Evolutionary conservation across 768 basidiomycete species (phyloP).

Genomic region (Auricularia cornea): DNA sequence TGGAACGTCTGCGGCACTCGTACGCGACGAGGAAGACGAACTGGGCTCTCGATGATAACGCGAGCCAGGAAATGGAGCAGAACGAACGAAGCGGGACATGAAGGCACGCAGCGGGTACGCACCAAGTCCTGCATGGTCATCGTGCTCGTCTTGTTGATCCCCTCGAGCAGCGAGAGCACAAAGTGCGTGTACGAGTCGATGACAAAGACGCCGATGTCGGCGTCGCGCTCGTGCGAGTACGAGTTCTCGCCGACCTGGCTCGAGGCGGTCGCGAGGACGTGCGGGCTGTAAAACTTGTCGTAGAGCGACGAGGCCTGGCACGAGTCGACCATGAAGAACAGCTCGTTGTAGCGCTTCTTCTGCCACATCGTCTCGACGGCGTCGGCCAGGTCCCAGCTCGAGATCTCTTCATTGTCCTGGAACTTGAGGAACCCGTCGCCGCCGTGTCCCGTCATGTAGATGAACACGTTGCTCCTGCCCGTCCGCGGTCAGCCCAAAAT

Average conservation of each 20-base stretch:
- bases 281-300: slow-evolving; percentile 85
- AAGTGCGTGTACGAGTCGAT: slow-evolving; percentile 94
- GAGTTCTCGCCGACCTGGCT: slow-evolving; percentile 81
- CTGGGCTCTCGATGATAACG: neutral
- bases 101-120: no score
- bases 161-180: slow-evolving; percentile 84
- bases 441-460: slow-evolving; percentile 98
- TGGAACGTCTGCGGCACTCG: no score
- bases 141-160: slow-evolving; percentile 82
- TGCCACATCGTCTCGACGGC: slow-evolving; percentile 99
- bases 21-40: no score
- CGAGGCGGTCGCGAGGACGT: slow-evolving; percentile 86
- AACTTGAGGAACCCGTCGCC: slow-evolving; percentile 99
- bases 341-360: slow-evolving; percentile 95
- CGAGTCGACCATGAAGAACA: slow-evolving; percentile 97
- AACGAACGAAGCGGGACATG: no score
- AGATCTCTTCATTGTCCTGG: slow-evolving; percentile 97
- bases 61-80: neutral
- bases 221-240: slow-evolving; percentile 89
- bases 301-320: slow-evolving; percentile 98
- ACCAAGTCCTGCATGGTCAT: slow-evolving; percentile 77
- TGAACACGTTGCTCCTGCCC: slow-evolving; percentile 70
- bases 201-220: slow-evolving; percentile 90
- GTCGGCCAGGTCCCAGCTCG: slow-evolving; percentile 94
- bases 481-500: no score